Evolutionary conservation across 305 asterid genomes (phyloP).

Genomic region (Stenogyne calaminthoides): DNA sequence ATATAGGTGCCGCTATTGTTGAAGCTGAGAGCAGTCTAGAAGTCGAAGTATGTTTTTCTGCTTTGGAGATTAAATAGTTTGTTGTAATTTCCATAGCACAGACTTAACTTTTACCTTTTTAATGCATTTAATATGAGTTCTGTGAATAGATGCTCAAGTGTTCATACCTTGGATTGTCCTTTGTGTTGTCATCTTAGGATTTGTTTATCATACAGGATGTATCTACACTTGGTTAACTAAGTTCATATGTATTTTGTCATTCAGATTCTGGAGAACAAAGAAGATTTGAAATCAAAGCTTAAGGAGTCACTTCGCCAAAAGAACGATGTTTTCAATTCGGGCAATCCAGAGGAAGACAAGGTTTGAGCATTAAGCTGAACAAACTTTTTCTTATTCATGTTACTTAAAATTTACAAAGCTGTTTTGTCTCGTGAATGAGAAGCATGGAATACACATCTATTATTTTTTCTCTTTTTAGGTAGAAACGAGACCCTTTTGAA

Average conservation of each 20-base stretch:
- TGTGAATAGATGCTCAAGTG: slow-evolving; percentile 23
- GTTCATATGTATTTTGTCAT: slow-evolving; percentile 25
- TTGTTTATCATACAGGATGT: slow-evolving; percentile 13
- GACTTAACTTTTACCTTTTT: slow-evolving; percentile 19
- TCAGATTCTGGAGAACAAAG: slow-evolving; percentile 73
- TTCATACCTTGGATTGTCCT: slow-evolving; percentile 2
- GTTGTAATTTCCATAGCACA: slow-evolving; percentile 33
- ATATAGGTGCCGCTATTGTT: slow-evolving; percentile 89
- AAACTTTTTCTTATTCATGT: background rate
- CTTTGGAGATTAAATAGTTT: slow-evolving; percentile 38
- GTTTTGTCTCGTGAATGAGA: background rate
- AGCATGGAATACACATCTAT: background rate
- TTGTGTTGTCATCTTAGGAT: slow-evolving; percentile 13
- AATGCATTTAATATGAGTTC: slow-evolving; percentile 19
- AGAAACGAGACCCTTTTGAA: background rate
- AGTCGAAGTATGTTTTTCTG: slow-evolving; percentile 68
- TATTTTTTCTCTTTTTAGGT: background rate
- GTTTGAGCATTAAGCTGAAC: slow-evolving; percentile 38
- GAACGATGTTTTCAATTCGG: slow-evolving; percentile 75
- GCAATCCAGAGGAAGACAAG: slow-evolving; percentile 84
- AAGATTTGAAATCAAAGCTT: slow-evolving; percentile 78
- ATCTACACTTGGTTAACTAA: slow-evolving; percentile 4
- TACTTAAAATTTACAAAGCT: background rate
- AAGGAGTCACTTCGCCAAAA: slow-evolving; percentile 82
- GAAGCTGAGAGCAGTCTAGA: slow-evolving; percentile 86